Evolutionary conservation across 2,329 filamentous ascomycete species (phyloP), one percentile per base, ranked within the genome.

Genomic region (Fusarium haematococcum): DNA sequence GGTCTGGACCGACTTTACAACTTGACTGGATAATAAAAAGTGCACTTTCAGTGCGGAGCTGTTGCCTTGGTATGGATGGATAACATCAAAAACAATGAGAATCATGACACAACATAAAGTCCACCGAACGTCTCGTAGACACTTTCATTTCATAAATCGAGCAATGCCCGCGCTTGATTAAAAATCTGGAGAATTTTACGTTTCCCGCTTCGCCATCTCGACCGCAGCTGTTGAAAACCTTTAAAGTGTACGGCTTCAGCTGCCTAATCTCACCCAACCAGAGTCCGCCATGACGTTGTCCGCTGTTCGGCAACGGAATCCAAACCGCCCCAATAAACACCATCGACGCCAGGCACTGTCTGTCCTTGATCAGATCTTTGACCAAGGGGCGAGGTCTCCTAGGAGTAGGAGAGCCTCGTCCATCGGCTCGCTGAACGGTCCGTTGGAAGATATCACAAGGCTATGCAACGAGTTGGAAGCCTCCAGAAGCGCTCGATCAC

Each of bases 321-420:
- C 62, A 18, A 45, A 11, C 50, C 54, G 62, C 43, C 52, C 72
- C 7, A 32, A 23, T 43, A 61, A 66, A 27, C 50, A 61, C 20
- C 41, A 41, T 54, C 52, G 58, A 35, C 69, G 54, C 45, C 58
- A 61, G 54, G 66, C 59, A 41, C 39, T 74, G 4, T 48, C 23
- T 27, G 62, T 50, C 11, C 43, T 72, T 30, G 65, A 74, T 20
- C 65, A 74, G 48, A 18, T 52, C 16, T 39, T 73, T 27, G 65
- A 60, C 23, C 65, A 66, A 35, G 72, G 63, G 54, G 52, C 63
- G 52, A 63, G 62, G 37, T 75, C 72, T 18, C 65, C 72, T 13
- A 52, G 59, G 4, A 59, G 39, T 16, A 71, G 70, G 14, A 52
- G 48, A 27, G 48, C 25, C 48, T 52, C 48, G 27, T 52, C 43